Evolutionary conservation across 1,284 basidiomycete species (phyloP).

Genomic region (Moesziomyces aphidis): DNA sequence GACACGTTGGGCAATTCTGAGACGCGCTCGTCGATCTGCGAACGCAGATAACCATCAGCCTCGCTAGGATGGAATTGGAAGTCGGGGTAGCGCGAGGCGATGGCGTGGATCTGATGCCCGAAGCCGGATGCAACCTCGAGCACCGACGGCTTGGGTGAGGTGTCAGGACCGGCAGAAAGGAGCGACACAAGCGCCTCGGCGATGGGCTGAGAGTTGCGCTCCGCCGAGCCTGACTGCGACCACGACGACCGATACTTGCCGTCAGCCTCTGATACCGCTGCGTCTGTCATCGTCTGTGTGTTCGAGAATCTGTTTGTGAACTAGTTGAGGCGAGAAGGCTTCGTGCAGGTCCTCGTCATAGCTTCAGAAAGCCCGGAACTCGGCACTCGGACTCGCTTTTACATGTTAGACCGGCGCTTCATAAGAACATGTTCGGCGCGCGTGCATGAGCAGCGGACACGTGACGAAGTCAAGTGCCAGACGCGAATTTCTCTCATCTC

Average conservation of each 20-base stretch:
- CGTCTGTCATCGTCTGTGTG: not conserved
- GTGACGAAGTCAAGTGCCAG: not conserved
- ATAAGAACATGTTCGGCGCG: no score
- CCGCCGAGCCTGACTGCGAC: slow-evolving; percentile 40
- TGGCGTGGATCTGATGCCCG: slow-evolving; percentile 30
- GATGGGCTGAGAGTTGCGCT: slow-evolving; percentile 47
- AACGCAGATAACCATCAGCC: slow-evolving; percentile 33
- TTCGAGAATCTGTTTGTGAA: not conserved
- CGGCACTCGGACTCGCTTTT: no score
- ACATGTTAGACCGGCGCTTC: not conserved
- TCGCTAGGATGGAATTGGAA: slow-evolving; percentile 38
- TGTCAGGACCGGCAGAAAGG: slow-evolving; percentile 3
- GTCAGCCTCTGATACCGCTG: not conserved
- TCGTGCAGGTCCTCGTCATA: not conserved
- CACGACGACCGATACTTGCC: slow-evolving; percentile 38
- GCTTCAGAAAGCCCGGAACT: slow-evolving; percentile 2
- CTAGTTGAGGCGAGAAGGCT: not conserved
- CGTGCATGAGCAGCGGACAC: not conserved
- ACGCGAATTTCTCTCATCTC: no score
- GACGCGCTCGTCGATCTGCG: slow-evolving; percentile 22
- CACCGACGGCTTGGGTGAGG: slow-evolving; percentile 14
- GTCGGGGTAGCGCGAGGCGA: slow-evolving; percentile 14
- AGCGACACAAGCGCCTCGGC: slow-evolving; percentile 27
- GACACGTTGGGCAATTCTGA: slow-evolving; percentile 22
- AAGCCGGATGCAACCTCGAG: slow-evolving; percentile 51